A percentile compares a stretch with the other conserved stretches of the same genome.
Conservation (phyloP, 148 eudicot genomes). For the Persicaria maculosa region DNA sequence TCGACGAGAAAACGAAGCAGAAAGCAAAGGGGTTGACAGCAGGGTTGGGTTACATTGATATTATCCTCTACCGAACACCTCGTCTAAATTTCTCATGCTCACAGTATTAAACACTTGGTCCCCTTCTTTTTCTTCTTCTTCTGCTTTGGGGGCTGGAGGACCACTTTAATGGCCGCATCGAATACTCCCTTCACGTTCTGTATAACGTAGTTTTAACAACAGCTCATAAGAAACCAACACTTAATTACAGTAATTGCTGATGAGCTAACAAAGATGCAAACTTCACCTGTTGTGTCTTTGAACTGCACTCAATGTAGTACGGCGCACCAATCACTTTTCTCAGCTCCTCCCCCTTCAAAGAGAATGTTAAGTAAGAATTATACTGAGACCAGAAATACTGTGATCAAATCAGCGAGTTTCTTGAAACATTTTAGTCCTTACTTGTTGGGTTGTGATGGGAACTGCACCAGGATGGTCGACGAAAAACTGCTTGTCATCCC, state of each 20-base stretch:
- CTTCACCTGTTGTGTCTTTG: constrained; percentile 72
- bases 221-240: constrained; percentile 1
- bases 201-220: not conserved
- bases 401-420: not conserved
- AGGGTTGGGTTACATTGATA: constrained; percentile 7
- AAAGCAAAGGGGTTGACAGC: not conserved
- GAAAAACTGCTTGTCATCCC: constrained; percentile 80
- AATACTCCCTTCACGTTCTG: constrained; percentile 77
- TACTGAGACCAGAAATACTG: not conserved
- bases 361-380: not conserved
- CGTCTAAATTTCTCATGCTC: constrained; percentile 14
- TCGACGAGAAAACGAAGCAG: not conserved
- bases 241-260: not conserved
- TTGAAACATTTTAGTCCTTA: constrained; percentile 16
- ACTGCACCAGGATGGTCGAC: constrained; percentile 73
- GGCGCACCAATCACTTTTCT: constrained; percentile 62
- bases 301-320: constrained; percentile 75
- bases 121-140: constrained; percentile 55
- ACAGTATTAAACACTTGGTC: constrained; percentile 36
- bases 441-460: constrained; percentile 70
- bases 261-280: not conserved
- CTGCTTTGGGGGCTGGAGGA: constrained; percentile 51
- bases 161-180: constrained; percentile 69
- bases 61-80: constrained; percentile 7
- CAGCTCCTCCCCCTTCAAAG: constrained; percentile 65